Evolutionary conservation across 176 grass and related monocot species (phyloP), one percentile per base, ranked within the genome.

Genomic region (Eremochloa ophiuroides): DNA sequence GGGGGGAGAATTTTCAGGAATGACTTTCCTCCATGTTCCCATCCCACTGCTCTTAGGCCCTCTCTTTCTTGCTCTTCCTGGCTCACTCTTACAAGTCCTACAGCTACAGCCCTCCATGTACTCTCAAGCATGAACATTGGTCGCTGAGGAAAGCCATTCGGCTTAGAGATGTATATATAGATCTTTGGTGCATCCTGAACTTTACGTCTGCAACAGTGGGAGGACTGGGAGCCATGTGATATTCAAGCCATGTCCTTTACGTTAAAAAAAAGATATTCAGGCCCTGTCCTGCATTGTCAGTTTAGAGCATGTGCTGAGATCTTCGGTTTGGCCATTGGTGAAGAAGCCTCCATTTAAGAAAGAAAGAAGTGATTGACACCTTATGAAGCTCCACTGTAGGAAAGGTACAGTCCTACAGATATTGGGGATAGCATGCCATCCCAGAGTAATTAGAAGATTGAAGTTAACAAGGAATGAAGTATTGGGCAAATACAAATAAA

Each of bases 281-380:
- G n/a, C n/a, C n/a, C n/a, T n/a, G n/a, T n/a, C n/a, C n/a, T n/a
- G 27, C 70, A 68, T 8, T 74, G 35, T 86, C 42, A 56, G 73
- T 72, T 42, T n/a, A 33, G 4, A 58, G 41, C 53, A 82, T 7
- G 8, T 42, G 56, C 65, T 27, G 37, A 88, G 35, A 83, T 79
- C 60, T 38, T 64, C 55, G 71, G 67, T 29, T 47, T 34, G 41
- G 42, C 22, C 20, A 82, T 12, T 27, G 62, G 29, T 25, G 44
- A 15, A 35, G 17, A 53, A 31, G 34, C 47, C 34, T 74, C 27
- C 28, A 37, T 51, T 37, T 51, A 43, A 72, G 12, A 53, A 53
- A 53, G 20, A 22, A 20, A 53, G 18, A n/a, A n/a, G 50, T 53
- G 50, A n/a, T 22, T 53, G 7, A 8, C 18, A 53, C 17, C 48